Evolutionary conservation across 169 alveolate genomes (phyloP).

Genomic region (Eimeria brunetti): DNA sequence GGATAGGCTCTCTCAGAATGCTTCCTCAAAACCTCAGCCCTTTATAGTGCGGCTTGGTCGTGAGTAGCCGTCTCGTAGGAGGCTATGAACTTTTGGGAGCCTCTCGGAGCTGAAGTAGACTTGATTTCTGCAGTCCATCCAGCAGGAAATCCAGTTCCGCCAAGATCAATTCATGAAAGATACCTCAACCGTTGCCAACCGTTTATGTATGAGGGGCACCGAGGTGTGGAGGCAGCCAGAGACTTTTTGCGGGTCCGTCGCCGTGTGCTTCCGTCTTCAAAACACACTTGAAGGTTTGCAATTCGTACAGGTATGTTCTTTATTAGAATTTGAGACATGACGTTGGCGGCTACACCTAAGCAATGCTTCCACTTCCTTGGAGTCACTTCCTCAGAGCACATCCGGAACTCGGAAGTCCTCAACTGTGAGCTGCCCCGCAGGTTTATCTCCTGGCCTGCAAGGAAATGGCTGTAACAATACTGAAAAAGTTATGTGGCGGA

Average conservation of each 20-base stretch:
- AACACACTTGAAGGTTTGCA: not conserved
- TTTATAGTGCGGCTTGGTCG: not conserved
- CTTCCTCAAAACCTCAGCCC: not conserved
- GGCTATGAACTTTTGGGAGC: not conserved
- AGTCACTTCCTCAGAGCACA: not conserved
- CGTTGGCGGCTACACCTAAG: not conserved
- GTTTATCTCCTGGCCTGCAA: not conserved
- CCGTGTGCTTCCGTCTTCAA: not conserved
- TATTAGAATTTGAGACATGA: not conserved
- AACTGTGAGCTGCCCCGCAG: not conserved
- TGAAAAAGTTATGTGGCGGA: not conserved
- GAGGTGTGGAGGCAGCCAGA: not conserved
- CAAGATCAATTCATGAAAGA: not conserved
- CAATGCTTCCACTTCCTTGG: not conserved
- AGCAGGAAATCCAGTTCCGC: not conserved
- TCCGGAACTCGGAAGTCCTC: not conserved
- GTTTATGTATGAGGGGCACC: not conserved
- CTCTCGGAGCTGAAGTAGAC: not conserved
- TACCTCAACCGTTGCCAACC: not conserved
- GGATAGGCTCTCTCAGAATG: not conserved
- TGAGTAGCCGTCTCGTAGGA: not conserved
- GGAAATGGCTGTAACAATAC: not conserved
- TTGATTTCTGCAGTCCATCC: not conserved
- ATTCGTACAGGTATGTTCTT: not conserved
- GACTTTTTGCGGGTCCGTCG: not conserved